Conservation (phyloP, 164 flowering plant species). For the Magnolia officinalis region DNA sequence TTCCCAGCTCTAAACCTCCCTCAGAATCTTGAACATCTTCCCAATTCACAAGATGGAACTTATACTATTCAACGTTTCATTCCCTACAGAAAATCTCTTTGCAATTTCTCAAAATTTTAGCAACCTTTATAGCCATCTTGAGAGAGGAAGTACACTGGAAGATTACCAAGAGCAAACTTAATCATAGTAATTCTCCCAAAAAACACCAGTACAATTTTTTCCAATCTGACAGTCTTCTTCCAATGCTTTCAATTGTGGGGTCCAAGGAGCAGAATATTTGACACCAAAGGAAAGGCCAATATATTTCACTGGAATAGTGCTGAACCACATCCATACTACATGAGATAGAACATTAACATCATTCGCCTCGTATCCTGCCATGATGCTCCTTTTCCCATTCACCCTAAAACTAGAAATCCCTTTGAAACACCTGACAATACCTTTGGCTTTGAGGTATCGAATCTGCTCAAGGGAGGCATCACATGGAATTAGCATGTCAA, state of each 20-base stretch:
- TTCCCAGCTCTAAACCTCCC: too few species aligned
- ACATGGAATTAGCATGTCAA: not conserved
- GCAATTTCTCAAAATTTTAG: too few species aligned
- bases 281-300: too few species aligned
- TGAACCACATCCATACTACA: not conserved
- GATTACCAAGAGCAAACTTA: too few species aligned
- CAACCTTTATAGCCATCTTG: too few species aligned
- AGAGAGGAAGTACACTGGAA: too few species aligned
- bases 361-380: not conserved
- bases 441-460: not conserved
- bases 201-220: not conserved
- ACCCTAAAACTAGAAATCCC: not conserved
- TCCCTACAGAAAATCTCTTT: too few species aligned
- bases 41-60: too few species aligned
- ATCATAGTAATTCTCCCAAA: not conserved
- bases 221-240: not conserved
- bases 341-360: not conserved
- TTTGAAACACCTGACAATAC: not conserved
- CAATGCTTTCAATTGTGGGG: not conserved
- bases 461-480: not conserved
- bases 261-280: not conserved
- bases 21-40: too few species aligned
- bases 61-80: too few species aligned
- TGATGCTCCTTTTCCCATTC: not conserved
- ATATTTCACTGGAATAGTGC: too few species aligned